phyloP scores from a whole-genome alignment of 2,329 filamentous ascomycete species.

The Cladophialophora chaetospira region DNA sequence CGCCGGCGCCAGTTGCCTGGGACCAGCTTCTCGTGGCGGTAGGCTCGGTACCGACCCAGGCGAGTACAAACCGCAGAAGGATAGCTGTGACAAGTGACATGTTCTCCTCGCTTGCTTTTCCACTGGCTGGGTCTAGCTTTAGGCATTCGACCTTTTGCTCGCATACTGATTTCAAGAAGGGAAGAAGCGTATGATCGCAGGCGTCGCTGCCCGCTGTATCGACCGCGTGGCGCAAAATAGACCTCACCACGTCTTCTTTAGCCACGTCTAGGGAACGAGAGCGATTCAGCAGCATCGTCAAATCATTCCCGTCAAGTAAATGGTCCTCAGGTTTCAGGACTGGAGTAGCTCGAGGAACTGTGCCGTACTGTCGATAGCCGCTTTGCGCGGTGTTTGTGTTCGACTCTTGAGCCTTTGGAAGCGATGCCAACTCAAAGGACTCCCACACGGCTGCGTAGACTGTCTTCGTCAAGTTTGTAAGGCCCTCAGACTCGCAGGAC shows the following conservation, averaged over 20 bases:
- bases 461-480: background rate
- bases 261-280: background rate
- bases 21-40: background rate
- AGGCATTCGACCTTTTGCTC: slow-evolving; percentile 6
- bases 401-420: background rate
- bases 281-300: slow-evolving; percentile 3
- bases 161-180: slow-evolving; percentile 11
- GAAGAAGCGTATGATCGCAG: slow-evolving; percentile 6
- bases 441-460: background rate
- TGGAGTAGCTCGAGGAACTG: background rate
- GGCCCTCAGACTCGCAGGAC: background rate
- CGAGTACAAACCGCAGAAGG: background rate
- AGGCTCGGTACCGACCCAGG: slow-evolving; percentile 10
- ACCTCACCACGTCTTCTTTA: background rate
- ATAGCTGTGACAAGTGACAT: background rate
- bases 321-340: background rate
- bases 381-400: background rate
- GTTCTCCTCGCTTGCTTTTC: background rate
- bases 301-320: slow-evolving; percentile 7
- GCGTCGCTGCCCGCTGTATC: background rate
- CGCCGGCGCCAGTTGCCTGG: background rate
- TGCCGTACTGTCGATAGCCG: background rate
- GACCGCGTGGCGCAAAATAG: background rate
- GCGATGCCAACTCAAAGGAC: background rate
- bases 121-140: background rate